A percentile compares a stretch with the other conserved stretches of the same genome.
These are phyloP conservation scores for Yamadazyma insecticola DNA, from an alignment of 805 yeast species.

Conservation along the genomic window DNA sequence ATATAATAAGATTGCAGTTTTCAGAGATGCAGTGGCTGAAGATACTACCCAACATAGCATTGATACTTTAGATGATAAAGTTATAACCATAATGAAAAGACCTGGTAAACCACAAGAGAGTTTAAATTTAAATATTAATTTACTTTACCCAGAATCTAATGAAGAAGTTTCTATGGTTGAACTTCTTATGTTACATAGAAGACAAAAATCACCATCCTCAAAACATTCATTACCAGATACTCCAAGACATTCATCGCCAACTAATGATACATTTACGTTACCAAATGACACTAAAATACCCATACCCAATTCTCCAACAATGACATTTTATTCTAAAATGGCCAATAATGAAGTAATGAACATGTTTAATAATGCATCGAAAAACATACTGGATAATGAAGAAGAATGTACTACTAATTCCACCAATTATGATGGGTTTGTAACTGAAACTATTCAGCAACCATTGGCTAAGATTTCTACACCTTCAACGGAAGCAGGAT, in stretches of 20 bases:
- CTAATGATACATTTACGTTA: conserved; percentile 15
- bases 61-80: conserved; percentile 5
- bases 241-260: neutral
- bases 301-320: conserved; percentile 65
- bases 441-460: conserved; percentile 43
- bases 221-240: neutral
- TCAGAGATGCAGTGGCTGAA: conserved; percentile 16
- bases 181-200: conserved; percentile 49
- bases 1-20: conserved; percentile 27
- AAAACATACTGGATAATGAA: conserved; percentile 26
- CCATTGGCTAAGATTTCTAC: conserved; percentile 6
- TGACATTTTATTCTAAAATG: conserved; percentile 69
- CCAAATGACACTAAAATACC: conserved; percentile 23
- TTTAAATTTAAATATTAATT: conserved; percentile 54
- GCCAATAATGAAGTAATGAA: conserved; percentile 70
- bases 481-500: conserved; percentile 26
- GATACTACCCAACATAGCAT: conserved; percentile 5
- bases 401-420: conserved; percentile 19
- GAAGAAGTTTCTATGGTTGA: conserved; percentile 65
- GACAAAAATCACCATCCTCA: neutral
- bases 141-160: conserved; percentile 41
- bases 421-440: conserved; percentile 41
- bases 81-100: conserved; percentile 44
- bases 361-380: conserved; percentile 64
- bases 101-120: conserved; percentile 61